These are phyloP conservation scores for Wickerhamiella alocasiicola DNA, from an alignment of 805 yeast genomes.

Conservation along the genomic window DNA sequence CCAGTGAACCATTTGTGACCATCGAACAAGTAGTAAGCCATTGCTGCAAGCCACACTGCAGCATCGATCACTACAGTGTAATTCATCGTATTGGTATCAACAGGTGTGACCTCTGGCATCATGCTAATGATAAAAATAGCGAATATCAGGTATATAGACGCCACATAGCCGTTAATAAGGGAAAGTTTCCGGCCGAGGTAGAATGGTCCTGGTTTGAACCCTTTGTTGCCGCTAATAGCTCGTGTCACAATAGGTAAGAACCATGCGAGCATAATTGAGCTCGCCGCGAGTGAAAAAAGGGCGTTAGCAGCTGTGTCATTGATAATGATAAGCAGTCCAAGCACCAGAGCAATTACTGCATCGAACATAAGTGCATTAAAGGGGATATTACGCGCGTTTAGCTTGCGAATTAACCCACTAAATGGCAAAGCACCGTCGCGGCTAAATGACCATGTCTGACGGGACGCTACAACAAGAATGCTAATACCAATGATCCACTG, in stretches of 20 bases:
- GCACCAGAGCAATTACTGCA: conserved; percentile 33
- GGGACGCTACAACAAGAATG: conserved; percentile 37
- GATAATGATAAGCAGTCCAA: conserved; percentile 49
- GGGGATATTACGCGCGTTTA: conserved; percentile 52
- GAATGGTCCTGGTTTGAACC: conserved; percentile 54
- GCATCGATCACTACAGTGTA: conserved; percentile 54
- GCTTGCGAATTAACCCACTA: conserved; percentile 42
- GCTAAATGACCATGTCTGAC: conserved; percentile 47
- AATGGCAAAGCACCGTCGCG: conserved; percentile 67
- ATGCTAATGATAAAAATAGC: conserved; percentile 41
- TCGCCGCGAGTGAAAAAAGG: conserved; percentile 50
- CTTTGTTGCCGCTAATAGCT: conserved; percentile 33
- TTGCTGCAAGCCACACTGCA: conserved; percentile 45
- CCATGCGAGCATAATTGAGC: conserved; percentile 56
- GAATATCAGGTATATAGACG: conserved; percentile 40
- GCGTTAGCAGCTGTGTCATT: conserved; percentile 53
- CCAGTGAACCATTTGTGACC: conserved; percentile 44
- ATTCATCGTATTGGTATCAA: conserved; percentile 37
- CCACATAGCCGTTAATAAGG: conserved; percentile 34
- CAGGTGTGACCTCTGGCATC: conserved; percentile 42
- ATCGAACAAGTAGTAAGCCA: conserved; percentile 38
- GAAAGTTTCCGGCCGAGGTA: conserved; percentile 42
- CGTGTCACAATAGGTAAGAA: conserved; percentile 44
- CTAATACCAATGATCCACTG: conserved; percentile 59
- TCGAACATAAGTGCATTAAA: conserved; percentile 49